These are phyloP conservation scores for Curvularia lunata DNA, from an alignment of 2,329 filamentous ascomycete species.

Conservation along the genomic window DNA sequence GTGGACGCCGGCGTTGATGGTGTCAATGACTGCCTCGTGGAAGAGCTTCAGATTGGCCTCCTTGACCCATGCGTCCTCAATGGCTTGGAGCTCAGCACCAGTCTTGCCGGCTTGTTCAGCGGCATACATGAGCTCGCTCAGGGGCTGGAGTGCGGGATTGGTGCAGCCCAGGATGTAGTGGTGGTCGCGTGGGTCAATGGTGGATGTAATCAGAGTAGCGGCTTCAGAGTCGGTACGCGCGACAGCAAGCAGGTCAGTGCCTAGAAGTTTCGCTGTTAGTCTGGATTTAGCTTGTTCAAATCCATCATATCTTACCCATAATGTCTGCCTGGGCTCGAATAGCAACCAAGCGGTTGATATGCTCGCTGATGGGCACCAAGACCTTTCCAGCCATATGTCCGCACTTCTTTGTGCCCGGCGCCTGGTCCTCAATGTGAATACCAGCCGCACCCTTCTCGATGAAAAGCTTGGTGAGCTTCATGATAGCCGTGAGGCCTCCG, in stretches of 20 bases:
- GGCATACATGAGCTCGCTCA: slow-evolving; percentile 88
- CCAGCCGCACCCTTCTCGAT: slow-evolving; percentile 95
- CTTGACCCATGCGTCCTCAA: slow-evolving; percentile 86
- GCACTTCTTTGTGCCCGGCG: slow-evolving; percentile 98
- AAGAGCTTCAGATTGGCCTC: slow-evolving; percentile 86
- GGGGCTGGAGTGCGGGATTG: slow-evolving; percentile 80
- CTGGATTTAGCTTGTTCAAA: neutral
- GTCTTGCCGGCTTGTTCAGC: slow-evolving; percentile 83
- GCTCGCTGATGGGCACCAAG: slow-evolving; percentile 92
- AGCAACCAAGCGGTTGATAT: slow-evolving; percentile 96
- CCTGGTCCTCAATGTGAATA: slow-evolving; percentile 98
- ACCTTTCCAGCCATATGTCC: slow-evolving; percentile 99
- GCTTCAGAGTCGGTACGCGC: slow-evolving; percentile 97
- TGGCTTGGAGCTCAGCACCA: slow-evolving; percentile 81
- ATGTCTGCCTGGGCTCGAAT: slow-evolving; percentile 98
- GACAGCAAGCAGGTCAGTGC: slow-evolving; percentile 84
- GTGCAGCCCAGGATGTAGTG: slow-evolving; percentile 89
- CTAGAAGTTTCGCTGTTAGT: slow-evolving; percentile 48
- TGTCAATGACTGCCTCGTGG: slow-evolving; percentile 84
- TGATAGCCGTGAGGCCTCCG: slow-evolving; percentile 95
- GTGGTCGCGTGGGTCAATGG: slow-evolving; percentile 95
- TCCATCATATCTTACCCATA: slow-evolving; percentile 69
- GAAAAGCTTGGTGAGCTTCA: slow-evolving; percentile 99
- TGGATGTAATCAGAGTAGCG: slow-evolving; percentile 94
- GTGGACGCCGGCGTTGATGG: slow-evolving; percentile 72